Evolutionary conservation across 495 filamentous ascomycete genomes (phyloP).

Genomic region (Penicillium maclennaniae): DNA sequence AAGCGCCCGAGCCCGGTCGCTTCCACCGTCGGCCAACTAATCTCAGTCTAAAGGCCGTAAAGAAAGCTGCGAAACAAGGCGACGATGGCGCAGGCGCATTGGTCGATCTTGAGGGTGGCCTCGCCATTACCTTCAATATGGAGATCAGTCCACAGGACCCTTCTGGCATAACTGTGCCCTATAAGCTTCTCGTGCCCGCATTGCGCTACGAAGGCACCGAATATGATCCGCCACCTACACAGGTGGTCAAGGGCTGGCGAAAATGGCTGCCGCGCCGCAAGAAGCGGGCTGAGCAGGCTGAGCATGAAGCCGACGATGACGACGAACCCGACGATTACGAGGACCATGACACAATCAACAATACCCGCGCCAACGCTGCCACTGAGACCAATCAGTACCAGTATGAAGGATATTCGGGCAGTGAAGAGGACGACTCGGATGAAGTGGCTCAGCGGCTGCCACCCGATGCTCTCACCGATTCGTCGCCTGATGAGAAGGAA

Average conservation of each 20-base stretch:
- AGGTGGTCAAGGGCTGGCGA: slow-evolving; percentile 41
- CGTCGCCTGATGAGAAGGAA: slow-evolving; percentile 14
- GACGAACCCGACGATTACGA: slow-evolving; percentile 28
- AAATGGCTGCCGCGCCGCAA: slow-evolving; percentile 36
- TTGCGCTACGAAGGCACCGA: slow-evolving; percentile 52
- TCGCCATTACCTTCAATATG: slow-evolving; percentile 81
- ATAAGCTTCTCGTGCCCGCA: slow-evolving; percentile 79
- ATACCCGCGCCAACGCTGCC: slow-evolving; percentile 26
- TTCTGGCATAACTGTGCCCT: slow-evolving; percentile 81
- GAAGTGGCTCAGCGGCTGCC: slow-evolving; percentile 22
- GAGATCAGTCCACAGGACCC: slow-evolving; percentile 84
- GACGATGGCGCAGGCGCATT: slow-evolving; percentile 40
- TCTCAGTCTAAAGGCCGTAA: slow-evolving; percentile 55
- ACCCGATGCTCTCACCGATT: slow-evolving; percentile 13
- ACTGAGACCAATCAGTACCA: slow-evolving; percentile 14
- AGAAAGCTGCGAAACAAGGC: slow-evolving; percentile 35
- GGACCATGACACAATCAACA: slow-evolving; percentile 26
- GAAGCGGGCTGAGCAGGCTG: slow-evolving; percentile 19
- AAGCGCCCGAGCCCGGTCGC: slow-evolving; percentile 35
- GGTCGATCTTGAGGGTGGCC: slow-evolving; percentile 69
- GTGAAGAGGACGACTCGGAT: slow-evolving; percentile 21
- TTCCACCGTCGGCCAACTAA: slow-evolving; percentile 75
- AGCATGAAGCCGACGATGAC: slow-evolving; percentile 13
- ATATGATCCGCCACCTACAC: slow-evolving; percentile 38
- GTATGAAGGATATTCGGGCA: slow-evolving; percentile 26